These are phyloP conservation scores for Exophiala bonariae DNA, from an alignment of 2,329 filamentous ascomycete genomes.

Conservation along the genomic window DNA sequence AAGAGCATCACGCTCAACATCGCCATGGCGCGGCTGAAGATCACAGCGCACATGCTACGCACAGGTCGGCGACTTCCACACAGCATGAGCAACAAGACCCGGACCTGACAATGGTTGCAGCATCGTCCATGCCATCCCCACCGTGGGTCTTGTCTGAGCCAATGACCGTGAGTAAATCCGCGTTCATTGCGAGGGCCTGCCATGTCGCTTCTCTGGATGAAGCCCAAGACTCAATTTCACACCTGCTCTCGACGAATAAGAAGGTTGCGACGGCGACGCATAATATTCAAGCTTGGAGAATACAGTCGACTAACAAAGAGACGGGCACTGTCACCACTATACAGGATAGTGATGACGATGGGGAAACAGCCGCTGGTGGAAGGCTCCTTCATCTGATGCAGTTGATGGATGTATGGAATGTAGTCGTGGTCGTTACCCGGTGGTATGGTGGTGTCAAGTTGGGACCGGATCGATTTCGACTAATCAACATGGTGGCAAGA, in stretches of 20 bases:
- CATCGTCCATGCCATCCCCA: conserved; percentile 46
- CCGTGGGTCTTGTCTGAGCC: conserved; percentile 74
- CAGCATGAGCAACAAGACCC: not conserved
- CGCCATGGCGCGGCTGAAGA: conserved; percentile 23
- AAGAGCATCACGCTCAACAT: conserved; percentile 53
- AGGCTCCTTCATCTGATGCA: conserved; percentile 88
- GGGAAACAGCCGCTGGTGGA: conserved; percentile 86
- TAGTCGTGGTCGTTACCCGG: conserved; percentile 86
- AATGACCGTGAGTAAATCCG: conserved; percentile 78
- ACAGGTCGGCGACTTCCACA: conserved; percentile 24
- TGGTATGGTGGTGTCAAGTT: conserved; percentile 95
- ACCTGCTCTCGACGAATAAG: conserved; percentile 79
- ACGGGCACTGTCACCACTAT: conserved; percentile 54
- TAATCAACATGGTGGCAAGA: conserved; percentile 84
- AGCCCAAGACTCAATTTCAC: conserved; percentile 69
- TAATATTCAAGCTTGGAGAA: conserved; percentile 94
- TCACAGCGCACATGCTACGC: conserved; percentile 22
- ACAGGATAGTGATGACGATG: conserved; percentile 95
- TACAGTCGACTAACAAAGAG: conserved; percentile 38
- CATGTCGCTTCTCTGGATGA: conserved; percentile 67
- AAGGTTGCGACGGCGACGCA: conserved; percentile 85
- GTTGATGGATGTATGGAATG: conserved; percentile 90
- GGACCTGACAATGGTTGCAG: conserved; percentile 24
- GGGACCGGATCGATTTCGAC: conserved; percentile 82
- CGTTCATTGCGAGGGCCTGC: conserved; percentile 71